Percentiles rank a stretch among this genome's conserved stretches.
phyloP scores from a whole-genome alignment of 768 basidiomycete species.

The Auriscalpium orientale region DNA sequence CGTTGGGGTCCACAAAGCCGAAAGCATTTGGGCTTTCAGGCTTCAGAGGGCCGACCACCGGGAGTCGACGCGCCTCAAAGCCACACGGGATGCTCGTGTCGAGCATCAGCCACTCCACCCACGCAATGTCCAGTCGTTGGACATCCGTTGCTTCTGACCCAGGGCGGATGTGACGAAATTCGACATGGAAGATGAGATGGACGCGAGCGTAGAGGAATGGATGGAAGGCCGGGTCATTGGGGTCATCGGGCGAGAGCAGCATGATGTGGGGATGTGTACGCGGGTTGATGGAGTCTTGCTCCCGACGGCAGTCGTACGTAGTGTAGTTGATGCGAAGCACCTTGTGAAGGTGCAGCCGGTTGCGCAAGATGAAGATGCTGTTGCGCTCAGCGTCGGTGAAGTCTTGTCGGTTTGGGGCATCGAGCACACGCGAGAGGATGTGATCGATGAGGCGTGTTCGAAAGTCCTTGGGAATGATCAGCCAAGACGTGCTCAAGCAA shows the following conservation, averaged over 20 bases:
- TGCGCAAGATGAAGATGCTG: conserved; percentile 10
- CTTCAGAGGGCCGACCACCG: background rate
- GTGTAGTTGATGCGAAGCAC: conserved; percentile 25
- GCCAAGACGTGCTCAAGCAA: background rate
- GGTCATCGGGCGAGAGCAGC: conserved; percentile 6
- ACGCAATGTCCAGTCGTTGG: conserved; percentile 27
- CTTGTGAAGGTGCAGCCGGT: conserved; percentile 18
- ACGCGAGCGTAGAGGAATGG: conserved; percentile 23
- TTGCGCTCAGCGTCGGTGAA: conserved; percentile 2
- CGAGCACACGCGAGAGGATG: background rate
- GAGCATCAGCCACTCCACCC: conserved; percentile 32
- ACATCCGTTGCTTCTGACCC: conserved; percentile 1
- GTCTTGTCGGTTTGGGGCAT: background rate
- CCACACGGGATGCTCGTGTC: conserved; percentile 5
- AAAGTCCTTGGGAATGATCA: background rate
- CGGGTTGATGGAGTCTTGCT: conserved; percentile 15
- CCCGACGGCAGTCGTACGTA: conserved; percentile 19
- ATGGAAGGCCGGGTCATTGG: conserved; percentile 1
- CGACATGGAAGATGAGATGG: conserved; percentile 17
- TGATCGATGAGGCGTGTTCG: background rate
- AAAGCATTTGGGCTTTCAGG: background rate
- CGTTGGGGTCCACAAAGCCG: background rate
- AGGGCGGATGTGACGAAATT: background rate
- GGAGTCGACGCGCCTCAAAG: background rate
- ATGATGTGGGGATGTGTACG: conserved; percentile 12